Conservation (phyloP, 106 monocot species). For the Gastrodia elata region DNA sequence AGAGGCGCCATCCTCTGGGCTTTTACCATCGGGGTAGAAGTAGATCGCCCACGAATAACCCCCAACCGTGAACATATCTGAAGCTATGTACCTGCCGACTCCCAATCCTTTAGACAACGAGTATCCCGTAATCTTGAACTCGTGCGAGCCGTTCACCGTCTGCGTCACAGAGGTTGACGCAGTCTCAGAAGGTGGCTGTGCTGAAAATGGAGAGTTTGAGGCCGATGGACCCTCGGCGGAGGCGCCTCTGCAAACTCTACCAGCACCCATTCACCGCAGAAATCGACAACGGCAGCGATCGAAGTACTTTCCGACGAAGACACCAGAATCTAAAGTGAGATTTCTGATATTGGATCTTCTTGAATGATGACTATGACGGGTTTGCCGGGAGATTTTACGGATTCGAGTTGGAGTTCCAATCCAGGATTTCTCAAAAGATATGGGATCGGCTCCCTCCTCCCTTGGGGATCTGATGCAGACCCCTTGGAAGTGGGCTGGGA, state of each 20-base stretch:
- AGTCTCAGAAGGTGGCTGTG: slow-evolving; percentile 4
- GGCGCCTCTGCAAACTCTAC: slow-evolving; percentile 5
- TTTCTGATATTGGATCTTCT: neutral
- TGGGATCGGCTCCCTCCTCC: neutral
- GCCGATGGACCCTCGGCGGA: slow-evolving; percentile 2
- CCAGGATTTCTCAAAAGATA: neutral
- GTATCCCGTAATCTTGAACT: slow-evolving; percentile 19
- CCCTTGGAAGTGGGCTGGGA: neutral
- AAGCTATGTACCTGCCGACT: slow-evolving; percentile 5
- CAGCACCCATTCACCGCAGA: slow-evolving; percentile 4
- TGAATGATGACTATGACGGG: neutral
- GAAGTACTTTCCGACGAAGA: neutral
- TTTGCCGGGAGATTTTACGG: neutral
- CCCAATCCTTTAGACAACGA: slow-evolving; percentile 9
- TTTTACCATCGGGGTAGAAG: slow-evolving; percentile 22
- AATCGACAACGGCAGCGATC: neutral
- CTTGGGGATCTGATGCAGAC: neutral
- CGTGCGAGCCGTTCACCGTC: slow-evolving; percentile 21
- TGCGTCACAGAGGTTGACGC: slow-evolving; percentile 10
- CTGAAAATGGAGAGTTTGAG: neutral
- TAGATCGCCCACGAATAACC: slow-evolving; percentile 23
- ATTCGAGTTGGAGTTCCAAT: neutral
- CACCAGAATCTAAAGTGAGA: neutral
- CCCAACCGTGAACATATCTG: slow-evolving; percentile 17
- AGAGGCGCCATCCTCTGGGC: slow-evolving; percentile 5